Percentiles rank a stretch among this genome's conserved stretches.
These are phyloP conservation scores for Volvariella surrecta DNA, from an alignment of 1,284 basidiomycete genomes.

Conservation along the genomic window DNA sequence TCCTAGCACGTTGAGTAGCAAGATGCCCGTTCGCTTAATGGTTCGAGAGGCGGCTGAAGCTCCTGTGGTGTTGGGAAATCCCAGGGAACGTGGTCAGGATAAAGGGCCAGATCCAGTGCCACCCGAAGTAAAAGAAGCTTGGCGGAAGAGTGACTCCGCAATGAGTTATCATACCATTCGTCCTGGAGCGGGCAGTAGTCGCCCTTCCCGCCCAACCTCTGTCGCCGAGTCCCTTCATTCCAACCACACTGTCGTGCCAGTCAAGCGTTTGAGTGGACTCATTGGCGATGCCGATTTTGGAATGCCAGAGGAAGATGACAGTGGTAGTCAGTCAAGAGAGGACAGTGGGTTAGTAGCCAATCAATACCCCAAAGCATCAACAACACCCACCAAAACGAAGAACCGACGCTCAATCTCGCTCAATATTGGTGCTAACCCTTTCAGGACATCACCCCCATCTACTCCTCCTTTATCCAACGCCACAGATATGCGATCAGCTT, in stretches of 20 bases:
- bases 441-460: constrained; percentile 6
- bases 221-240: constrained; percentile 68
- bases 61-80: neutral
- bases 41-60: neutral
- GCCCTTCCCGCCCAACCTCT: constrained; percentile 61
- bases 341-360: constrained; percentile 15
- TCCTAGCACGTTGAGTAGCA: neutral
- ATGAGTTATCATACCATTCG: constrained; percentile 64
- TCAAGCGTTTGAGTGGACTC: constrained; percentile 57
- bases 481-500: constrained; percentile 2
- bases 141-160: constrained; percentile 70
- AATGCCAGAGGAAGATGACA: constrained; percentile 39
- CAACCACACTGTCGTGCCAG: constrained; percentile 55
- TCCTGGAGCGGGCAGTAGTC: constrained; percentile 38
- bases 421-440: constrained; percentile 28
- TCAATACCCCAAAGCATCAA: constrained; percentile 6
- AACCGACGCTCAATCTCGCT: constrained; percentile 60
- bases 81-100: constrained; percentile 11
- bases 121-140: constrained; percentile 44
- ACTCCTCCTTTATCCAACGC: neutral
- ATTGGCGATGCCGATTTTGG: constrained; percentile 56
- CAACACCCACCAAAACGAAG: constrained; percentile 27
- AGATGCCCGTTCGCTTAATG: neutral
- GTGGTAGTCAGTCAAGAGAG: constrained; percentile 7
- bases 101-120: constrained; percentile 11